Evolutionary conservation across 2,329 filamentous ascomycete genomes (phyloP).

Genomic region (Chrysoporthe deuterocubensis): DNA sequence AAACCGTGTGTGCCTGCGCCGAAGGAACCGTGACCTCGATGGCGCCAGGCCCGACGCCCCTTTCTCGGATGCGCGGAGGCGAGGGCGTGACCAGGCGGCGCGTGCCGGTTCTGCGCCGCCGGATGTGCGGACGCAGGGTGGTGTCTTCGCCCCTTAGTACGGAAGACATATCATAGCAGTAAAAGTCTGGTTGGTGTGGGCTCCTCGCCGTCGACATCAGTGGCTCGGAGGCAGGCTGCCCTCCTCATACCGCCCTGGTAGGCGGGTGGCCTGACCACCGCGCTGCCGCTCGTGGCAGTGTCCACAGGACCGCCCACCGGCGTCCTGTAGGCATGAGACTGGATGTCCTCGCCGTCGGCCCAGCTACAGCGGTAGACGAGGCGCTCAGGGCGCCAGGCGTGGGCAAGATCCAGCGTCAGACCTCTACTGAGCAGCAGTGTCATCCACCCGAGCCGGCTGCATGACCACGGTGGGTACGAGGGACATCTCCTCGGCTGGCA

Average conservation of each 20-base stretch:
- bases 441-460: background rate
- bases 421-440: background rate
- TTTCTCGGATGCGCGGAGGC: background rate
- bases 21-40: background rate
- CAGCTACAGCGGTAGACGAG: conserved; percentile 44
- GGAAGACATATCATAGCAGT: conserved; percentile 10
- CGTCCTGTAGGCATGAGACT: conserved; percentile 35
- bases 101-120: background rate
- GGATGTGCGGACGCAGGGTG: background rate
- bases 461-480: background rate
- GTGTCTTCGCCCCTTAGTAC: conserved; percentile 4
- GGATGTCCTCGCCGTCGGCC: conserved; percentile 37
- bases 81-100: background rate
- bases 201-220: conserved; percentile 40
- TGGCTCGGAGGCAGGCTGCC: conserved; percentile 32
- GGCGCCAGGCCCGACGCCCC: background rate
- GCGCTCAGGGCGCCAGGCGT: conserved; percentile 40
- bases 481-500: background rate
- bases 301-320: conserved; percentile 37
- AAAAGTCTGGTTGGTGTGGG: conserved; percentile 37
- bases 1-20: too few relatives aligned
- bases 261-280: conserved; percentile 36
- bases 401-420: background rate
- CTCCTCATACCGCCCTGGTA: conserved; percentile 28
- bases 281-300: conserved; percentile 35